Base-by-base conservation (phyloP, 169 alveolate species). In the Plasmodium gonderi region DNA sequence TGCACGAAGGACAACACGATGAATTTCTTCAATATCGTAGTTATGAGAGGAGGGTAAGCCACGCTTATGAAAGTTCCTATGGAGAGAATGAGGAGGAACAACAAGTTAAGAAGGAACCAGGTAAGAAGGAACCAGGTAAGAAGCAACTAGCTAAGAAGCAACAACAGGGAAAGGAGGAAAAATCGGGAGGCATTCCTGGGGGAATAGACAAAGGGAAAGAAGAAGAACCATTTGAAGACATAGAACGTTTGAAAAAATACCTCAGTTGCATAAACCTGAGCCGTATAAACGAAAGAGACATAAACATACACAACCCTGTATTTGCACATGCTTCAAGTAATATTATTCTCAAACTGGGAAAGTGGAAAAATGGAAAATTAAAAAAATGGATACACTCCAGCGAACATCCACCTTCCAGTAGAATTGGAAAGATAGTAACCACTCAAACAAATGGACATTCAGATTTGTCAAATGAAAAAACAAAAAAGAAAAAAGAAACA, bases 331-430 rank as follows among this genome's bases (percentile, higher is more conserved):
- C 87, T 29, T 85, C 92, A 12, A 74, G 44, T 12, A 85, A 85
- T 74, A 74, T 85, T 85, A 64, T 85, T 65, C 69, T 85, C 4
- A 85, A 85, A 40, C 45, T 38, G 42, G 92, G 92, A 17, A 85
- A 65, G 47, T 85, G 92, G 92, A 44, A 85, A 74, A 85, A 85
- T 74, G 92, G 92, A 12, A 60, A 54, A 67, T 76, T 85, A 64
- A 54, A 74, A 74, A 77, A 85, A 51, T 85, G 85, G 87, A 38
- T 85, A 1, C 67, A 85, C 49, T 33, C 92, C 12, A 85, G 79
- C 42, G 92, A 75, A 6, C 29, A 65, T 4, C 20, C 38, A 12
- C 29, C 23, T 9, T 0, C 14, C 14, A 7, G 26, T n/a, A 23
- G 29, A 8, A 23, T 79, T 4, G 20, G 64, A 33, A 20, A 69